Conservation (phyloP, 345 rosid species). For the Raphanus sativus region DNA sequence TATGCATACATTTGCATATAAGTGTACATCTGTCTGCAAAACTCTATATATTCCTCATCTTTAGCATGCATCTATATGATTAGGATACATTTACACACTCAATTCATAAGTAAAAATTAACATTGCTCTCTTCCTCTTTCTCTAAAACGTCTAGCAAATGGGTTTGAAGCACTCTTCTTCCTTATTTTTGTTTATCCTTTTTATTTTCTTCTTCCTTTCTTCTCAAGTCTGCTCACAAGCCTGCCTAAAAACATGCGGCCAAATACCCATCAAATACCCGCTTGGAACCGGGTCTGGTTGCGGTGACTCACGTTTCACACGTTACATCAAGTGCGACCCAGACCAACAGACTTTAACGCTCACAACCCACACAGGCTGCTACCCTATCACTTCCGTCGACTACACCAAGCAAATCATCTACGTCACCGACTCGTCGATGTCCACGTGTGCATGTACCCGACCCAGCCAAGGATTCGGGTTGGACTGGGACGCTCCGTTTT, state of each 20-base stretch:
- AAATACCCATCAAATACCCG: slow-evolving; percentile 62
- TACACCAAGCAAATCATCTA: slow-evolving; percentile 58
- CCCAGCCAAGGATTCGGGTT: slow-evolving; percentile 83
- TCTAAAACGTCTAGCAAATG: slow-evolving; percentile 18
- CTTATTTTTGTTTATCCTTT: not conserved
- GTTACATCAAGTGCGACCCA: slow-evolving; percentile 52
- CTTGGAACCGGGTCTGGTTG: slow-evolving; percentile 80
- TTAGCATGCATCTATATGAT: slow-evolving; percentile 10
- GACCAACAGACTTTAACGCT: slow-evolving; percentile 55
- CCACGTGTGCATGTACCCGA: slow-evolving; percentile 79
- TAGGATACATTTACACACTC: slow-evolving; percentile 2
- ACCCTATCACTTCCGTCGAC: slow-evolving; percentile 68
- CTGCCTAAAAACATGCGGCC: slow-evolving; percentile 67
- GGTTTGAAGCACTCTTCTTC: slow-evolving; percentile 8
- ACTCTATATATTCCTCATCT: not conserved
- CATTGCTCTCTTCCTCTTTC: not conserved
- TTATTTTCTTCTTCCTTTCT: slow-evolving; percentile 15
- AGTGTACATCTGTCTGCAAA: not conserved
- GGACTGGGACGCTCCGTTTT: slow-evolving; percentile 86
- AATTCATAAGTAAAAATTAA: not conserved
- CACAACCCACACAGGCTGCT: slow-evolving; percentile 76
- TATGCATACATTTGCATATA: not conserved
- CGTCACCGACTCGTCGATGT: slow-evolving; percentile 80
- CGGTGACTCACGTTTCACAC: slow-evolving; percentile 86
- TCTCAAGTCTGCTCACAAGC: slow-evolving; percentile 56